A percentile compares a stretch with the other conserved stretches of the same genome.
Conservation (phyloP, 2,329 filamentous ascomycete genomes). For the Penicillium frequentans region DNA sequence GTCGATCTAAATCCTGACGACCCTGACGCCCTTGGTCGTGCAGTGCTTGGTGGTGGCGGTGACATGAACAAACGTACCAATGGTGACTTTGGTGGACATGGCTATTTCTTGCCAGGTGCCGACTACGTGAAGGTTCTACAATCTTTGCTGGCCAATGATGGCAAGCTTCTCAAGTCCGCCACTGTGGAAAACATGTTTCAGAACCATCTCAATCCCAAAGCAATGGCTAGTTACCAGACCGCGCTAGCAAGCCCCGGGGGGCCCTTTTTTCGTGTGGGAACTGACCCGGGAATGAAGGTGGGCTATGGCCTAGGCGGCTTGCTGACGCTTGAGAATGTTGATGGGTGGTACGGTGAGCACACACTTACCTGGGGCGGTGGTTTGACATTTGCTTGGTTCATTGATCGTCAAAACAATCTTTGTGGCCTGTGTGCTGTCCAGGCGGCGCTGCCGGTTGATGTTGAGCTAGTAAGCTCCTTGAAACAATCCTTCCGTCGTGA, state of each 20-base stretch:
- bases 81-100: slow-evolving; percentile 48
- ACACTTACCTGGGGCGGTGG: slow-evolving; percentile 52
- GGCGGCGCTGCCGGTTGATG: slow-evolving; percentile 38
- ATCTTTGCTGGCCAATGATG: slow-evolving; percentile 32
- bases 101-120: slow-evolving; percentile 35
- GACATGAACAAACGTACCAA: slow-evolving; percentile 32
- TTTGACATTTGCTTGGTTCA: slow-evolving; percentile 49
- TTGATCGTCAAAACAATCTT: slow-evolving; percentile 50
- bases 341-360: slow-evolving; percentile 46
- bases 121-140: slow-evolving; percentile 33
- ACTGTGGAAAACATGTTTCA: slow-evolving; percentile 31
- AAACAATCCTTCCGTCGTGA: slow-evolving; percentile 47
- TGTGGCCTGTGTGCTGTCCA: slow-evolving; percentile 47
- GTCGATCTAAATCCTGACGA: slow-evolving; percentile 44
- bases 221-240: slow-evolving; percentile 25
- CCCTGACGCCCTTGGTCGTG: slow-evolving; percentile 34
- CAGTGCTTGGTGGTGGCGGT: slow-evolving; percentile 35
- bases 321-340: slow-evolving; percentile 42
- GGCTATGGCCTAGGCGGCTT: slow-evolving; percentile 47
- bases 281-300: slow-evolving; percentile 30
- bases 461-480: slow-evolving; percentile 25
- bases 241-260: slow-evolving; percentile 35
- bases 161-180: slow-evolving; percentile 26
- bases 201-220: slow-evolving; percentile 28
- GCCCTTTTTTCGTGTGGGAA: slow-evolving; percentile 38